Evolutionary conservation across 208 protist species (phyloP).

Genomic region (Leishmania lainsoni): DNA sequence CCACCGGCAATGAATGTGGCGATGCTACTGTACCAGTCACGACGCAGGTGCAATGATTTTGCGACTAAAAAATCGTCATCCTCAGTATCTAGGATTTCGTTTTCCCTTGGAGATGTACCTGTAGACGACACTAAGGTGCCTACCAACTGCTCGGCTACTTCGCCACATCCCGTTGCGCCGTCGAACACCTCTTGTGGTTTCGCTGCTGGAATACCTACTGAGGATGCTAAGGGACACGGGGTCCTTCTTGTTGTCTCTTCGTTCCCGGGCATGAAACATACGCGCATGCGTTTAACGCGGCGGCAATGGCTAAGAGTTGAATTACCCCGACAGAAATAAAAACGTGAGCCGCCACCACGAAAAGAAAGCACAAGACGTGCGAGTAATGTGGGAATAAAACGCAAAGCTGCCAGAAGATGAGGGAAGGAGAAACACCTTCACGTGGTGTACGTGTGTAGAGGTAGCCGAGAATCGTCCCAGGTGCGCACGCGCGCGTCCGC

Average conservation of each 20-base stretch:
- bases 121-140: no score
- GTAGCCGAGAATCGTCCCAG: not conserved
- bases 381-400: not conserved
- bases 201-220: not conserved
- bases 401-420: not conserved
- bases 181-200: not conserved
- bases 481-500: not conserved
- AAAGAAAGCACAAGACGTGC: not conserved
- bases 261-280: not conserved
- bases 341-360: not conserved
- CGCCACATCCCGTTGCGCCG: no score
- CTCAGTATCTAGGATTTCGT: not conserved
- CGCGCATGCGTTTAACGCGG: not conserved
- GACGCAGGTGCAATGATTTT: constrained; percentile 47
- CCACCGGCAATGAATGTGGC: constrained; percentile 86
- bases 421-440: not conserved
- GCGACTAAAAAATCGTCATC: constrained; percentile 21
- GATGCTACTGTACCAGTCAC: constrained; percentile 79
- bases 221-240: not conserved
- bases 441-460: not conserved
- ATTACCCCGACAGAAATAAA: not conserved
- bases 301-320: not conserved
- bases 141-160: not conserved
- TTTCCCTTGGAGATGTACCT: not conserved
- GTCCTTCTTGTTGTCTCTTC: not conserved